Conservation (phyloP, 305 asterid species). For the Fraxinus sp. region DNA sequence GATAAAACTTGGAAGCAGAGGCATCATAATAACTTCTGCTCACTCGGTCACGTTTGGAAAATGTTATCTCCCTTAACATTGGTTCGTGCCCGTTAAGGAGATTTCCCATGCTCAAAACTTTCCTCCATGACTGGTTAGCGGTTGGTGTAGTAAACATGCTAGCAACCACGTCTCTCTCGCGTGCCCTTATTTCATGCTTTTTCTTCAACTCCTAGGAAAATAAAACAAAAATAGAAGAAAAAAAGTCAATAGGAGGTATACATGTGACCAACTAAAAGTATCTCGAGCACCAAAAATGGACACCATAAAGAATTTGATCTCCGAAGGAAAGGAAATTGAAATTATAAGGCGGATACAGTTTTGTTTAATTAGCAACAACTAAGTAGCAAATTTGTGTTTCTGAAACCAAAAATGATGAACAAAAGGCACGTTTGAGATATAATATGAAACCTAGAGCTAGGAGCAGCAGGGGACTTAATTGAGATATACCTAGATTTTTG, state of each 20-base stretch:
- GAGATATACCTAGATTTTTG: neutral
- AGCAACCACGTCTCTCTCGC: slow-evolving; percentile 54
- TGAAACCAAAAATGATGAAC: neutral
- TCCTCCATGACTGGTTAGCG: slow-evolving; percentile 92
- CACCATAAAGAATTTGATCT: neutral
- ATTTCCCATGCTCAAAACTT: slow-evolving; percentile 90
- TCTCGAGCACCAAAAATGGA: neutral
- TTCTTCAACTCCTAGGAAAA: slow-evolving; percentile 45
- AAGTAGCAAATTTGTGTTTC: neutral
- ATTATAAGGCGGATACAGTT: neutral
- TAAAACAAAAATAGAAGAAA: neutral
- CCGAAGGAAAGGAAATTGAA: neutral
- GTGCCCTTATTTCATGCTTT: slow-evolving; percentile 49
- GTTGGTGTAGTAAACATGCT: slow-evolving; percentile 78
- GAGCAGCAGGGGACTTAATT: neutral
- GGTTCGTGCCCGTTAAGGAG: slow-evolving; percentile 93
- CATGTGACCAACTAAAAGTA: neutral
- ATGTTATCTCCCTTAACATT: slow-evolving; percentile 66
- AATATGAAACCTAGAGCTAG: neutral
- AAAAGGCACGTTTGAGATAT: neutral
- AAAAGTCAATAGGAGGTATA: neutral
- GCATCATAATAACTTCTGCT: slow-evolving; percentile 64
- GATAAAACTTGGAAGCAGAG: slow-evolving; percentile 38
- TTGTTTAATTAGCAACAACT: neutral
- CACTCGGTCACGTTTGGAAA: slow-evolving; percentile 60